Percentiles rank a stretch among this genome's conserved stretches.
Evolutionary conservation across 345 rosid genomes (phyloP).

Genomic region (Triadica sebifera): DNA sequence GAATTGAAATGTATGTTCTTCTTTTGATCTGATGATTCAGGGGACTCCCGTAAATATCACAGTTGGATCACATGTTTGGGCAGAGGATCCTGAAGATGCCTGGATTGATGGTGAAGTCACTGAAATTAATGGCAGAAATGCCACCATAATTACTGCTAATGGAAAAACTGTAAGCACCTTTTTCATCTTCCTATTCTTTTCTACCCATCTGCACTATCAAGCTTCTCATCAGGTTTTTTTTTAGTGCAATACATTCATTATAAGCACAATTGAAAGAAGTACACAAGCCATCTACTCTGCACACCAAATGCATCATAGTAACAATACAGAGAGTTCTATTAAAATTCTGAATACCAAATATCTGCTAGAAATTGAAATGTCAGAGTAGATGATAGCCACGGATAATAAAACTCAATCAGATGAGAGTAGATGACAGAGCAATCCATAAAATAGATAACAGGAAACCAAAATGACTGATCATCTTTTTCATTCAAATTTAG

Average conservation of each 20-base stretch:
- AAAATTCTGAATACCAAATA: background rate
- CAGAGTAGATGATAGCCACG: too few relatives aligned
- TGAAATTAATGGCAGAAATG: slow-evolving; percentile 47
- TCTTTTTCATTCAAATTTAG: too few relatives aligned
- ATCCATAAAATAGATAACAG: too few relatives aligned
- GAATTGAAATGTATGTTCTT: background rate
- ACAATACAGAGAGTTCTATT: background rate
- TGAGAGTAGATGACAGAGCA: too few relatives aligned
- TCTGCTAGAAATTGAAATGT: too few relatives aligned
- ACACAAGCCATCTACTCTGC: background rate
- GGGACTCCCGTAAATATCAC: slow-evolving; percentile 54
- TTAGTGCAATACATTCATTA: background rate
- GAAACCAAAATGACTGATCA: too few relatives aligned
- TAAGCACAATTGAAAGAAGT: background rate
- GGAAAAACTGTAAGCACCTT: slow-evolving; percentile 36
- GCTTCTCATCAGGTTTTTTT: background rate
- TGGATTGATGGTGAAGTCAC: slow-evolving; percentile 60
- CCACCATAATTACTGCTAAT: slow-evolving; percentile 34
- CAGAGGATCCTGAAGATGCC: slow-evolving; percentile 52
- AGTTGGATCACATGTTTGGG: slow-evolving; percentile 65
- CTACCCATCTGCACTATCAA: background rate
- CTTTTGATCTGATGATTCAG: slow-evolving; percentile 29
- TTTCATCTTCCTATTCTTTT: background rate
- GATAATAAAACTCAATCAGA: too few relatives aligned
- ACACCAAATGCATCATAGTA: background rate